Percentiles rank a stretch among this genome's conserved stretches.
Conservation (phyloP, 2,329 filamentous ascomycete species). For the Aaosphaeria arxii region DNA sequence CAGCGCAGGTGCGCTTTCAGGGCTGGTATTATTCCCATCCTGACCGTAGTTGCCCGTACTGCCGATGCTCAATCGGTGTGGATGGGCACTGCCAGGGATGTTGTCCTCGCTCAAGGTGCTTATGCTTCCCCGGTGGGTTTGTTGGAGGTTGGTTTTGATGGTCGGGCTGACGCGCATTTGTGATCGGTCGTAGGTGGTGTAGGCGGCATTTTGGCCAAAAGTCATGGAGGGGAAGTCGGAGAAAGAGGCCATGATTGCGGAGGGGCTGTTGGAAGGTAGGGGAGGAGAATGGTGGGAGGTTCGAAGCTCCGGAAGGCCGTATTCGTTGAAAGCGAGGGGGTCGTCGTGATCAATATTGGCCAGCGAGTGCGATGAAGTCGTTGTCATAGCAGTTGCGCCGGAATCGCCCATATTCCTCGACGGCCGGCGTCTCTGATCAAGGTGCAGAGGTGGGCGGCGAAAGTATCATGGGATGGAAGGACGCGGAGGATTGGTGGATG, state of each 20-base stretch:
- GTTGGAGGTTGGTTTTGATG: slow-evolving; percentile 18
- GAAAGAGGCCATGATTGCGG: slow-evolving; percentile 26
- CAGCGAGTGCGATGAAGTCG: slow-evolving; percentile 23
- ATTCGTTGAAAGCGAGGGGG: slow-evolving; percentile 32
- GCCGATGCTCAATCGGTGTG: slow-evolving; percentile 29
- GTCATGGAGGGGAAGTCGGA: slow-evolving; percentile 28
- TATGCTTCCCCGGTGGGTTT: slow-evolving; percentile 28
- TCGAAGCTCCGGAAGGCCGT: slow-evolving; percentile 29
- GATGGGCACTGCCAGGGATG: slow-evolving; percentile 22
- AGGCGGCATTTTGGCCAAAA: slow-evolving; percentile 21
- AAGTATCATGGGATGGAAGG: not conserved
- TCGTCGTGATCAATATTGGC: slow-evolving; percentile 30
- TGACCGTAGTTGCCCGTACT: slow-evolving; percentile 24
- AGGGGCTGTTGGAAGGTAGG: slow-evolving; percentile 15
- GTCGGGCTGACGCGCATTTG: slow-evolving; percentile 12
- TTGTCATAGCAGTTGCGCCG: slow-evolving; percentile 23
- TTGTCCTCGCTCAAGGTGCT: slow-evolving; percentile 31
- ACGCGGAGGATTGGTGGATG: not conserved
- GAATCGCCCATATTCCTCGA: slow-evolving; percentile 24
- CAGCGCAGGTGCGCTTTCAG: slow-evolving; percentile 31
- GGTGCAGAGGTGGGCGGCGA: not conserved
- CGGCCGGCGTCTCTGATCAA: slow-evolving; percentile 18
- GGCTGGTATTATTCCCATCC: slow-evolving; percentile 33
- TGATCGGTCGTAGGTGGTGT: slow-evolving; percentile 8
- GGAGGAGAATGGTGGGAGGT: slow-evolving; percentile 18